These are phyloP conservation scores for Saccharomyces hybrid DNA, from an alignment of 1,139 yeast species.

Conservation along the genomic window DNA sequence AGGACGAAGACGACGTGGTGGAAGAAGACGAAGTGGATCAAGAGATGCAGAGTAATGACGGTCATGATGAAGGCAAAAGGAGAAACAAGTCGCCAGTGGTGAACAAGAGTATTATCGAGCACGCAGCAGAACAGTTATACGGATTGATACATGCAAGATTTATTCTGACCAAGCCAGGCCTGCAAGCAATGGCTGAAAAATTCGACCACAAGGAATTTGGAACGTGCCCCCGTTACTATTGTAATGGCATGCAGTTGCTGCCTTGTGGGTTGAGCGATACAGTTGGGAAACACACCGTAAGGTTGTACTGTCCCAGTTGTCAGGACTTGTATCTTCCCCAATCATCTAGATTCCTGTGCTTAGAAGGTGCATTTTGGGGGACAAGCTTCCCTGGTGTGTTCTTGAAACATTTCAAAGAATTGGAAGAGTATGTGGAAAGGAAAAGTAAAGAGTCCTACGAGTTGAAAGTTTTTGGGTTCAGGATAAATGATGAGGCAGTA, in stretches of 20 bases:
- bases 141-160: slow-evolving; percentile 93
- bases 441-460: slow-evolving; percentile 47
- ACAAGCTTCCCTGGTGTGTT: slow-evolving; percentile 92
- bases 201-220: slow-evolving; percentile 89
- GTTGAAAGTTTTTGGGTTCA: slow-evolving; percentile 81
- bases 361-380: slow-evolving; percentile 96
- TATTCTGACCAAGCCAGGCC: slow-evolving; percentile 82
- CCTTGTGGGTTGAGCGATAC: slow-evolving; percentile 91
- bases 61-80: slow-evolving; percentile 1
- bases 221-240: slow-evolving; percentile 79
- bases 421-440: slow-evolving; percentile 50
- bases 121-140: slow-evolving; percentile 83
- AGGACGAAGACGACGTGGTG: slow-evolving; percentile 16
- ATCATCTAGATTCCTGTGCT: slow-evolving; percentile 72
- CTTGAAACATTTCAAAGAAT: slow-evolving; percentile 82
- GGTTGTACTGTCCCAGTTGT: slow-evolving; percentile 92
- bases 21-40: neutral
- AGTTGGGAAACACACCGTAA: slow-evolving; percentile 85
- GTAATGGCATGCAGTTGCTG: slow-evolving; percentile 86
- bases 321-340: slow-evolving; percentile 84
- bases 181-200: slow-evolving; percentile 92
- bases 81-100: slow-evolving; percentile 17
- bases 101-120: slow-evolving; percentile 62
- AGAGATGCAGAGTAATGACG: slow-evolving; percentile 3
- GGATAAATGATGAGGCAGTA: slow-evolving; percentile 61